Base-by-base conservation (phyloP, 371 early-diverging fungal genomes). In the Syncephalastrum monosporum region DNA sequence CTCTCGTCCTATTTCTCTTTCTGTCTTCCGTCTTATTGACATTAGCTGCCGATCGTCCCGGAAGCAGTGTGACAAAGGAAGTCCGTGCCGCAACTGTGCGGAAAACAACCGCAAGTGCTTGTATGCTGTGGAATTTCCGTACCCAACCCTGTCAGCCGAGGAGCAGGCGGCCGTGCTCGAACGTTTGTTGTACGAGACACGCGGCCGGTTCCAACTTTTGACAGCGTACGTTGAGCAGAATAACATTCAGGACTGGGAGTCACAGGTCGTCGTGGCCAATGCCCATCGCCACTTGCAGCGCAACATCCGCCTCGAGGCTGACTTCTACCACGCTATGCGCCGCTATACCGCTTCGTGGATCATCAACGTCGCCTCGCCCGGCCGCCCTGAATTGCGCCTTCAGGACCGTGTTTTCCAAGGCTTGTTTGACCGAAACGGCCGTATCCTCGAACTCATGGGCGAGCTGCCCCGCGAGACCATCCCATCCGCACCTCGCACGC, bases 61-160 rank as follows among this genome's bases (percentile, higher is more conserved):
- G 47, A 65, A 65, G 45, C 65, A 65, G 48, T 65, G 65, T 57
- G 65, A 65, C 50, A 65, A 65, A 50, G 60, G 57, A 12, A 19
- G 53, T 21, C 65, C 65, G 3, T 65, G 65, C 19, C 60, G 60
- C 2, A 60, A 59, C 47, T 65, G 65, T 42, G 29, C 48, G 21
- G 65, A 65, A 10, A 65, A 60, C 54, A 65, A 65, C 21, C 56
- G 60, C 7, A 50, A 51, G 44, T 65, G 65, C 46, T 16, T 65
- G n/a, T 65, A 65, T 53, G 65, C 65, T 42, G 57, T 53, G 17
- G 60, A 65, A 27, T 65, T 65, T 44, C 65, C 65, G 1, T 60
- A 65, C 14, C 59, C 57, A 19, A 24, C 56, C 17, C 17, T 65
- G 14, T 46, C 54, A 8, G 53, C 24, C 23, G 65, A 60, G 17